Evolutionary conservation across 805 yeast genomes (phyloP), one percentile per base, ranked within the genome.

Genomic region (Yarrowia porcina): DNA sequence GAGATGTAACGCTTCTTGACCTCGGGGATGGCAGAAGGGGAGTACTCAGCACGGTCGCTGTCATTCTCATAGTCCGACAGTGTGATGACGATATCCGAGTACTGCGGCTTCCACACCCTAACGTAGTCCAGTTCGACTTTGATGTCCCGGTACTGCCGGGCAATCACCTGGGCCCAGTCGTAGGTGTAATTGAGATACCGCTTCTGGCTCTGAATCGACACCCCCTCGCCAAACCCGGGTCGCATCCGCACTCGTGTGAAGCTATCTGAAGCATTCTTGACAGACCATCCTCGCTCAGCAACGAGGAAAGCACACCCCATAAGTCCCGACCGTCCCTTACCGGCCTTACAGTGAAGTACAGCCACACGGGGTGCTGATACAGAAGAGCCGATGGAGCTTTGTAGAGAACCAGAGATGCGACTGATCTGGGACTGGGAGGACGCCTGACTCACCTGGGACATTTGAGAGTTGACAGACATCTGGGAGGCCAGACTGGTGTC

Each of bases 311-410:
- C 89, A 65, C 89, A 83, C 7, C 82, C 82, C 1, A 90, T 74
- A 1, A 91, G 80, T 0, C 98, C 97, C 0, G 96, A 86, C 27
- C 98, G 77, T 0, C 98, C 98, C 73, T 90, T 91, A 0, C 98
- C 98, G 66, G 89, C 89, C 69, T 88, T 85, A 71, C 98, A 93
- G 71, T 93, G 97, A 8, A 93, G 72, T 0, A 89, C 79, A 0
- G 89, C 91, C 13, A 56, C 44, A 17, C 23, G 8, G 2, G 59
- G 59, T 8, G 13, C 21, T 3, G 33, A 2, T 9, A 13, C 59
- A 8, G 59, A 12, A 13, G 44, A 15, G 8, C 44, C 44, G 17
- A 36, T 36, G 10, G 59, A 52, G 18, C 17, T 17, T 12, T 18
- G 59, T 2, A 52, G 59, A 3, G 59, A 52, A 1, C 59, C 59